Evolutionary conservation across 441 rosid species (phyloP).

Genomic region (Brassica balearica): DNA sequence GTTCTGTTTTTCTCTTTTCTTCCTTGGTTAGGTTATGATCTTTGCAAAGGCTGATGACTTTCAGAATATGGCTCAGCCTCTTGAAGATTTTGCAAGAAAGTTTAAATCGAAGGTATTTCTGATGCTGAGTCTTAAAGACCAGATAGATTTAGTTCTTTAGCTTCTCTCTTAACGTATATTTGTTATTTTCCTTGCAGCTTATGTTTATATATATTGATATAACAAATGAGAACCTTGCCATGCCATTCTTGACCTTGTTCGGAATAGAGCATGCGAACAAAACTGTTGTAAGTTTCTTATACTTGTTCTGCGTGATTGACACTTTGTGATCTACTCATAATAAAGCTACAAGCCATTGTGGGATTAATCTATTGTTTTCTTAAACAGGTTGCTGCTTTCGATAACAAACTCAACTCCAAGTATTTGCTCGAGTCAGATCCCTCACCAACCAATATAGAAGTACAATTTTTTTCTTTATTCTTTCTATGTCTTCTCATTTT

Average conservation of each 20-base stretch:
- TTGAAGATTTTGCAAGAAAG: slow-evolving; percentile 72
- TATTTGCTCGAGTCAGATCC: slow-evolving; percentile 73
- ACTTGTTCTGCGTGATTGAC: slow-evolving; percentile 1
- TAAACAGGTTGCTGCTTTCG: slow-evolving; percentile 80
- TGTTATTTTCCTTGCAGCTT: slow-evolving; percentile 53
- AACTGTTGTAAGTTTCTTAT: slow-evolving; percentile 57
- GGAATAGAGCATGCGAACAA: slow-evolving; percentile 76
- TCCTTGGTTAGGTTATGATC: slow-evolving; percentile 60
- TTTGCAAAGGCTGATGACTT: slow-evolving; percentile 67
- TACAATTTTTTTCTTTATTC: not conserved
- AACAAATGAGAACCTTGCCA: slow-evolving; percentile 78
- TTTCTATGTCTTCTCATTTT: not conserved
- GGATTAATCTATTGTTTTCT: slow-evolving; percentile 20
- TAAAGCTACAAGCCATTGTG: slow-evolving; percentile 15
- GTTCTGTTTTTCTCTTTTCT: slow-evolving; percentile 7
- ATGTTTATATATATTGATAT: slow-evolving; percentile 72
- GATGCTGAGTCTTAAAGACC: slow-evolving; percentile 24
- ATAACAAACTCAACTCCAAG: slow-evolving; percentile 65
- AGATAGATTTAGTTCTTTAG: not conserved
- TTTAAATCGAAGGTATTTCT: slow-evolving; percentile 65
- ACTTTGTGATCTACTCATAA: not conserved
- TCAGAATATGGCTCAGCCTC: slow-evolving; percentile 56
- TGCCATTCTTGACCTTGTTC: slow-evolving; percentile 81
- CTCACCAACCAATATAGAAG: slow-evolving; percentile 66
- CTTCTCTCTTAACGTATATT: slow-evolving; percentile 12